phyloP scores from a whole-genome alignment of 2,329 filamentous ascomycete species.

The Neoscytalidium dimidiatum region DNA sequence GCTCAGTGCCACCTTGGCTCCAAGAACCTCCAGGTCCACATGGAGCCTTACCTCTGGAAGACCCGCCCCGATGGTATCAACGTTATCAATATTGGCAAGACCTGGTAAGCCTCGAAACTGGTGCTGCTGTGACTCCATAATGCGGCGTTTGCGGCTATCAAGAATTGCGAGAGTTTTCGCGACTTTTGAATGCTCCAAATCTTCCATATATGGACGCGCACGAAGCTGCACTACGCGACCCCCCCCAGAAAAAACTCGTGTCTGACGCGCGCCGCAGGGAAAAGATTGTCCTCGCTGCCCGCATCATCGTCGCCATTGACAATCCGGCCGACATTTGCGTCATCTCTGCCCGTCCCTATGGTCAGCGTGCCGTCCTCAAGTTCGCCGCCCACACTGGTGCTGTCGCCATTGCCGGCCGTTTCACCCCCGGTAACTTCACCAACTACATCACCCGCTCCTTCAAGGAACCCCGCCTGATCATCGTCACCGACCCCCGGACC shows the following conservation, averaged over 20 bases:
- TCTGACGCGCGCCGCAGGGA: slow-evolving; percentile 65
- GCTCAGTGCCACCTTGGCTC: slow-evolving; percentile 95
- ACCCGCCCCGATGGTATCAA: slow-evolving; percentile 98
- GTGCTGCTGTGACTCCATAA: neutral
- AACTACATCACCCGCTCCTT: slow-evolving; percentile 99
- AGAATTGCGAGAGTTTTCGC: neutral
- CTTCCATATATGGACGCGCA: neutral
- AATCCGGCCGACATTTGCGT: slow-evolving; percentile 96
- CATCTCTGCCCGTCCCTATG: slow-evolving; percentile 99
- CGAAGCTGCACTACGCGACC: neutral
- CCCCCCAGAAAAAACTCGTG: neutral
- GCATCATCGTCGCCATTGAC: slow-evolving; percentile 98
- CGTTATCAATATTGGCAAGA: slow-evolving; percentile 99
- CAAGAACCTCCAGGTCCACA: slow-evolving; percentile 99
- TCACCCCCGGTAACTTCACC: slow-evolving; percentile 99
- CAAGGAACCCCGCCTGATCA: slow-evolving; percentile 99
- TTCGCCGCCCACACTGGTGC: slow-evolving; percentile 98
- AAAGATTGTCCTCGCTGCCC: slow-evolving; percentile 98
- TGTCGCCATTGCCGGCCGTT: slow-evolving; percentile 96
- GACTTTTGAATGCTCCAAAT: neutral
- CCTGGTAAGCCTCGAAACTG: slow-evolving; percentile 70
- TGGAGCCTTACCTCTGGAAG: slow-evolving; percentile 99
- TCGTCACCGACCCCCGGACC: slow-evolving; percentile 99
- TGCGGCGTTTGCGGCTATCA: neutral
- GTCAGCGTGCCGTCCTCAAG: slow-evolving; percentile 99